These are phyloP conservation scores for Yarrowia osloensis DNA, from an alignment of 805 yeast species.

Conservation along the genomic window DNA sequence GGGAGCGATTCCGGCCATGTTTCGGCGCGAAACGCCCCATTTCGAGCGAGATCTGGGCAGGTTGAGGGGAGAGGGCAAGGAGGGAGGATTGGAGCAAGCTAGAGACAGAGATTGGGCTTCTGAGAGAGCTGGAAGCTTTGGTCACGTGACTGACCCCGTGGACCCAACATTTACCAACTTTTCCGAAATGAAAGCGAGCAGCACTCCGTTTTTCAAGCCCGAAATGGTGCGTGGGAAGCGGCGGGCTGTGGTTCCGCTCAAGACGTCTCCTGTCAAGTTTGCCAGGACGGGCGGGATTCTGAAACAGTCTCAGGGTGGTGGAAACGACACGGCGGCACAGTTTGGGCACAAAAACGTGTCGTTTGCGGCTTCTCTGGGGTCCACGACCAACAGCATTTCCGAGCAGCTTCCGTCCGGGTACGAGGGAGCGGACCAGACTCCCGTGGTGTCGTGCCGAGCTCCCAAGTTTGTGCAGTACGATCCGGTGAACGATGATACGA, in stretches of 20 bases:
- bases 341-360: conserved; percentile 3
- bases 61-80: background rate
- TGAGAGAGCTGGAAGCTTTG: too few species aligned
- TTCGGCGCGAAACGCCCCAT: conserved; percentile 32
- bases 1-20: conserved; percentile 35
- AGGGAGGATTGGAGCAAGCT: background rate
- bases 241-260: background rate
- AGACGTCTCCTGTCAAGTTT: background rate
- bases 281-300: background rate
- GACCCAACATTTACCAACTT: background rate
- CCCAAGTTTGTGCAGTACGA: conserved; percentile 21
- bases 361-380: conserved; percentile 24
- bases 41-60: conserved; percentile 9
- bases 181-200: conserved; percentile 1
- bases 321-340: background rate
- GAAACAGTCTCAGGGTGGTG: background rate
- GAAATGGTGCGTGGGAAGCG: background rate
- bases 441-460: background rate
- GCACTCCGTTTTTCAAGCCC: conserved; percentile 10
- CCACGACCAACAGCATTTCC: conserved; percentile 7
- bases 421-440: conserved; percentile 12
- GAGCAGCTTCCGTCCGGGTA: conserved; percentile 3
- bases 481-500: conserved; percentile 6
- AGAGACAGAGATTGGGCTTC: too few species aligned
- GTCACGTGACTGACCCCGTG: background rate